Evolutionary conservation across 176 grass and related monocot species (phyloP), one percentile per base, ranked within the genome.

Genomic region (Oropetium thomaeum): DNA sequence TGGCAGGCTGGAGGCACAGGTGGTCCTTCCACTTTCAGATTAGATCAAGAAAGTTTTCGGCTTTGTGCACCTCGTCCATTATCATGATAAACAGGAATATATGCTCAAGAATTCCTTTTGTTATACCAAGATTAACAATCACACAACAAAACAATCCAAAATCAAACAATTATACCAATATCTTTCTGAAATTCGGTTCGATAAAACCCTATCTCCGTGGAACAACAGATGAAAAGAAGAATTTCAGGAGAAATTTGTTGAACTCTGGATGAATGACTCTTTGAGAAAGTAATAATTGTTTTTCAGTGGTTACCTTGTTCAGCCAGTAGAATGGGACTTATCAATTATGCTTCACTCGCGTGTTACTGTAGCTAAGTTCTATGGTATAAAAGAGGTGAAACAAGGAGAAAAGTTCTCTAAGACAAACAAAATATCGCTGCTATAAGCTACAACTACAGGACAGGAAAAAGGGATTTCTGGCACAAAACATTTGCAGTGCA

Each of bases 11-110:
- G 66, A 79, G 52, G 43, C 76, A 57, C 69, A 76, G 3, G 86
- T 88, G 86, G 86, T 84, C 86, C 86, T 88, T 58, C 2, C 52
- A 23, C 44, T 79, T 88, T 83, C 64, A 70, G 81, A 84, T 84
- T 88, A 70, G 70, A 79, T 84, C 75, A 52, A 88, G 70, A 70
- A 77, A 81, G 84, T 81, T 55, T 55, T 37, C 13, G 35, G 66
- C 65, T 81, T 57, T 47, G 71, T 54, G 63, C 62, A 64, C 45
- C 37, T 32, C 15, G 10, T 73, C 71, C 23, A 17, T 43, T 75
- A 84, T 75, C 86, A 88, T 32, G 80, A 75, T 80, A 75, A 69
- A 58, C 47, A 80, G 53, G 69, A 88, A 83, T 79, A 88, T 88
- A 79, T 83, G 63, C 70, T 74, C 41, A 6, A 47, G 57, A 76